Evolutionary conservation across 345 rosid species (phyloP), one percentile per base, ranked within the genome.

Genomic region (Gossypium herbaceum): DNA sequence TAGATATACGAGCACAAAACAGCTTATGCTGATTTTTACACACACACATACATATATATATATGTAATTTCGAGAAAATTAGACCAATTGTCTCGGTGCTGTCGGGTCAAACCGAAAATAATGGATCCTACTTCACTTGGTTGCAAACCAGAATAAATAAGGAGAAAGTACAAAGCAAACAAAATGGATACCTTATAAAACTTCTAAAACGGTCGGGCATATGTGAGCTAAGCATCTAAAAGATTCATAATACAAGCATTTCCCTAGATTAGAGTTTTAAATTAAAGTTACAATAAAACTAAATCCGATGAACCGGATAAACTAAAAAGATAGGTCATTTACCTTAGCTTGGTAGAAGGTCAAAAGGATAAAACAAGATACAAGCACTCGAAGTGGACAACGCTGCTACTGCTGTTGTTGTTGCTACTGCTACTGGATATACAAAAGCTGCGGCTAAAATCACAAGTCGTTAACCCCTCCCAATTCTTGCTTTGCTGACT

Each of bases 1-100:
- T 44, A 97, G 97, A 27, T 93, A 93, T 78, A 95, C 97, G 2
- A 95, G 92, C 9, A 91, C 91, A 15, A 86, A 81, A 73, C 98
- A 96, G 88, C 91, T 96, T 52, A n/a, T 64, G 74, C 76, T 52
- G 51, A 75, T 75, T 55, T 48, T 58, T 58, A 58, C 62, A 58
- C 41, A 5, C 41, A 5, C 41, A 34, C 41, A 34, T 5, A 34
- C 41, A 29, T 29, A 29, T 34, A 34, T 34, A 4, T 34, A 34
- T 34, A 34, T 74, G 72, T 69, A 43, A 50, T 72, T 81, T 77
- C 80, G 81, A 77, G 81, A 77, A 72, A 72, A 20, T 7, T 39
- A 56, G 47, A 71, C 12, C 12, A 0, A 22, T 47, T 19, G 39
- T 22, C 47, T 15, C 19, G 12, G 8, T 68, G 72, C 41, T 68